Conservation (phyloP, 192 early-diverging fungal species). For the Martensiomyces pterosporus region DNA sequence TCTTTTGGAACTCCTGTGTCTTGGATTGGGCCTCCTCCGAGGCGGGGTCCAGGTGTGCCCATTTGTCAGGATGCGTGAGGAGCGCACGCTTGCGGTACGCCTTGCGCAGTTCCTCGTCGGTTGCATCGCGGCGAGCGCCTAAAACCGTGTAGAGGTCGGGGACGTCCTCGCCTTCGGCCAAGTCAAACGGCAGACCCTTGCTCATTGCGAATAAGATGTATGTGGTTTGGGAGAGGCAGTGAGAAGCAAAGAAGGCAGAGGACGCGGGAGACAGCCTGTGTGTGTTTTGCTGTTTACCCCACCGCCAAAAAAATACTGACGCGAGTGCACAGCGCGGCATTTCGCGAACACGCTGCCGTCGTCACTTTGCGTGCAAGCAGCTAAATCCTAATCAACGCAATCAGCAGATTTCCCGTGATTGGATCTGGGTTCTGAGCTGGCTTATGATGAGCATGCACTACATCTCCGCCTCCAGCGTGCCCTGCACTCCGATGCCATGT, state of each 20-base stretch:
- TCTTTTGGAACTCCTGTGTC: conserved; percentile 68
- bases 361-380: too few relatives aligned
- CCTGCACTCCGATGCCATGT: too few relatives aligned
- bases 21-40: conserved; percentile 20
- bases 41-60: conserved; percentile 43
- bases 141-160: conserved; percentile 85
- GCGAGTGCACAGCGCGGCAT: too few relatives aligned
- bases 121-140: conserved; percentile 64
- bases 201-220: conserved; percentile 6
- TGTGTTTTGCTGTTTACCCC: conserved; percentile 4
- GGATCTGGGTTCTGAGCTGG: too few relatives aligned
- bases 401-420: too few relatives aligned
- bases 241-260: neutral
- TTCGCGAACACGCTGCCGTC: too few relatives aligned
- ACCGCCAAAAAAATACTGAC: too few relatives aligned
- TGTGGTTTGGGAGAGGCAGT: neutral
- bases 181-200: conserved; percentile 24
- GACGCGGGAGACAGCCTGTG: too few relatives aligned
- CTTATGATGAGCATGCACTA: too few relatives aligned
- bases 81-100: conserved; percentile 84
- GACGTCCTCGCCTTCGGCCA: conserved; percentile 16
- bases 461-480: too few relatives aligned
- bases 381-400: too few relatives aligned
- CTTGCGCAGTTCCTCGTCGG: conserved; percentile 81
- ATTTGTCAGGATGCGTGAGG: conserved; percentile 92